Conservation (phyloP, 1,139 yeast species). For the Magnusiomyces tetraspermus region DNA sequence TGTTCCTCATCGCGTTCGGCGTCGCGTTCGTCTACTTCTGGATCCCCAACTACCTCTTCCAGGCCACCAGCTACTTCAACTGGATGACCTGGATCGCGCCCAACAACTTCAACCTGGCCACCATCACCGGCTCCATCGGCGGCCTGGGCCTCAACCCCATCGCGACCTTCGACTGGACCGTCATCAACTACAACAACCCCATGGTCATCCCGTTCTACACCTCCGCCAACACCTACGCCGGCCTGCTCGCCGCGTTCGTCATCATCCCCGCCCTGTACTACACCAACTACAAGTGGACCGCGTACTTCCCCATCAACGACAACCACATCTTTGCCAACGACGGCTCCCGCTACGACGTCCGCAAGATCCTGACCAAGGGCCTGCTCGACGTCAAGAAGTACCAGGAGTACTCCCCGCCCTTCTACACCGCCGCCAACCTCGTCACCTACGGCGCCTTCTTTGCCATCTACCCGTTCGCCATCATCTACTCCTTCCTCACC, state of each 20-base stretch:
- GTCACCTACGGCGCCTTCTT: conserved; percentile 32
- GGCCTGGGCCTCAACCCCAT: conserved; percentile 54
- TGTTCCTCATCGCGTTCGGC: conserved; percentile 36
- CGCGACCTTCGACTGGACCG: conserved; percentile 38
- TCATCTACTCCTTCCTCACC: conserved; percentile 19
- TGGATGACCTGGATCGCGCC: conserved; percentile 60
- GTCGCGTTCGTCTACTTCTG: conserved; percentile 46
- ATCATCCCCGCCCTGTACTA: conserved; percentile 41
- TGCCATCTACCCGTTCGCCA: conserved; percentile 26
- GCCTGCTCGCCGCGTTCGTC: conserved; percentile 35
- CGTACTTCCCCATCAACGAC: conserved; percentile 47
- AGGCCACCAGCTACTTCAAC: conserved; percentile 43
- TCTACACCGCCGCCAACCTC: conserved; percentile 34
- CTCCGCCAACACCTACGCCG: conserved; percentile 36
- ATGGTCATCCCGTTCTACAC: conserved; percentile 43
- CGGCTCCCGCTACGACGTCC: conserved; percentile 39
- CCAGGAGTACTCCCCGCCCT: conserved; percentile 41
- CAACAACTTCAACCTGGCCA: conserved; percentile 42
- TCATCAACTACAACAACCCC: conserved; percentile 33
- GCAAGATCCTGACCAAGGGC: conserved; percentile 37
- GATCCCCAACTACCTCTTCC: conserved; percentile 46
- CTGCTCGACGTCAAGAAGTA: conserved; percentile 29
- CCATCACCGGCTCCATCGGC: conserved; percentile 40
- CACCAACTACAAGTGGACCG: conserved; percentile 43
- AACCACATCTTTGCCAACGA: conserved; percentile 41